Evolutionary conservation across 805 yeast genomes (phyloP).

Genomic region (Nakazawaea laoshanensis): DNA sequence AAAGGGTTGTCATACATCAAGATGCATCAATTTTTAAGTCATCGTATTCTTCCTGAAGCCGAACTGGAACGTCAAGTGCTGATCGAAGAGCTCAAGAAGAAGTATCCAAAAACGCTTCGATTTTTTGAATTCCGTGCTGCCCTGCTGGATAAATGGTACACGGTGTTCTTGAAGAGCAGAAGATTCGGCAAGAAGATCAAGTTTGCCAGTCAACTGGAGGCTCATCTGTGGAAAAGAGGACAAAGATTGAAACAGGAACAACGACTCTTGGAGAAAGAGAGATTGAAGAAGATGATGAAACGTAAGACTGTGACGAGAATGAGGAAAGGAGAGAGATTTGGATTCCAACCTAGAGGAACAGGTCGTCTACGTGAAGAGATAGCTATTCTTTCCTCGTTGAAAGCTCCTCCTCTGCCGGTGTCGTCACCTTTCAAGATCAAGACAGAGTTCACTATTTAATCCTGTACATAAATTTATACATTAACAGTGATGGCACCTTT

Average conservation of each 20-base stretch:
- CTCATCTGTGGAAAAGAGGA: background rate
- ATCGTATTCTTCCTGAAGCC: background rate
- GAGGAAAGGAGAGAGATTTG: constrained; percentile 6
- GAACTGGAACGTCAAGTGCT: background rate
- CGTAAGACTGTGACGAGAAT: background rate
- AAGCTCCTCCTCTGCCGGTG: background rate
- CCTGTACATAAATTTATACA: background rate
- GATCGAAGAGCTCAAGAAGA: background rate
- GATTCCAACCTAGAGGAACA: constrained; percentile 2
- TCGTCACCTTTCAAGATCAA: background rate
- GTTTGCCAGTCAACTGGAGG: constrained; percentile 3
- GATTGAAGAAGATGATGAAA: background rate
- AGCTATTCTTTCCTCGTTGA: background rate
- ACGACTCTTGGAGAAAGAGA: background rate
- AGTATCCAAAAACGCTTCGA: constrained; percentile 7
- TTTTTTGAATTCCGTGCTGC: constrained; percentile 3
- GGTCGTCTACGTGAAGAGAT: background rate
- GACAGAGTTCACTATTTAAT: background rate
- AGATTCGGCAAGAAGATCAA: constrained; percentile 1
- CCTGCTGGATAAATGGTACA: constrained; percentile 2
- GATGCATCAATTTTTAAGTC: constrained; percentile 8
- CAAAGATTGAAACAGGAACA: background rate
- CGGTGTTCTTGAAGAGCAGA: constrained; percentile 1
- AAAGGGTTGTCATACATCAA: constrained; percentile 7
- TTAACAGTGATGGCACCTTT: constrained; percentile 13